Evolutionary conservation across 371 early-diverging fungal species (phyloP), one percentile per base, ranked within the genome.

Genomic region (Mucor ambiguus): DNA sequence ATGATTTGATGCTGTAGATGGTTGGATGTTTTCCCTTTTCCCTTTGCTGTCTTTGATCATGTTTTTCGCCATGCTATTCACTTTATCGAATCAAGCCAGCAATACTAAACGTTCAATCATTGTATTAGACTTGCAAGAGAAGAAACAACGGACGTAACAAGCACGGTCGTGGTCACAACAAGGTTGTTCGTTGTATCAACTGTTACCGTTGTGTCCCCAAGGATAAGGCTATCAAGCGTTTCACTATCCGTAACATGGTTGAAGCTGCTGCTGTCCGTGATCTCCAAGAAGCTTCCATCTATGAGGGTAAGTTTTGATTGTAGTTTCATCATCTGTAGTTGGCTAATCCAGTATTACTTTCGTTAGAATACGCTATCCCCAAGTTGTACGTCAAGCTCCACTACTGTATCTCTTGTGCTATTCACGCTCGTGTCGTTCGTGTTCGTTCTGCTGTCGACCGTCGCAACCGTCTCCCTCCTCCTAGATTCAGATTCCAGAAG

Each of bases 141-240:
- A 93, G 97, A 88, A 99, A 98, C 85, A 89, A 96, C 88, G 99
- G 99, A 87, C 95, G 99, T 85, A 89, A 90, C 88, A 99, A 99
- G 92, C 88, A 95, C 80, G 98, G 98, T 75, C 96, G 99, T 83
- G 99, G 99, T 76, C 96, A 98, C 90, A 92, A 90, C 80, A 92
- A 90, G 85, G 89, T 89, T 76, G 93, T 98, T 81, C 95, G 99
- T 80, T 99, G 99, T 90, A 93, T 94, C 81, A 98, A 99, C 95
- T 99, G 99, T 87, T 91, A 90, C 71, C 93, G 97, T 83, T 93
- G 95, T 79, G 94, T 94, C 71, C 97, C 99, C 72, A 99, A 99
- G 86, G 99, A 99, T 88, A 99, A 99, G 93, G 96, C 98, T 78
- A 96, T 99, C 86, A 98, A 98, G 92, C 92, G 98, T 74, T 96